phyloP scores from a whole-genome alignment of 1,284 basidiomycete species.

The Rhodotorula sp. region DNA sequence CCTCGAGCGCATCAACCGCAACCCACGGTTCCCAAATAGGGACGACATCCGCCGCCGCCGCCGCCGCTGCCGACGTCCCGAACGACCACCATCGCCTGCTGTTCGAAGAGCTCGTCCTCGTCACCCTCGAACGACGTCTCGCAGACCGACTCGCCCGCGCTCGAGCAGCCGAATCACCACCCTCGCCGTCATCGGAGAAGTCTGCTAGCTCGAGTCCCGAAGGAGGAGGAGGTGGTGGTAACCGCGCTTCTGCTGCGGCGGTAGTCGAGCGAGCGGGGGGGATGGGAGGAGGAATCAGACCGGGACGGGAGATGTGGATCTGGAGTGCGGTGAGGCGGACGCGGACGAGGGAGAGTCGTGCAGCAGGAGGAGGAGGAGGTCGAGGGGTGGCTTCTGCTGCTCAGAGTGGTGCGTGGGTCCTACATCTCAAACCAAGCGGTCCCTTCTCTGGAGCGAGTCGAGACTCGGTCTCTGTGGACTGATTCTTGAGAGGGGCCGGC shows the following conservation, averaged over 20 bases:
- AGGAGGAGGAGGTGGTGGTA: no score
- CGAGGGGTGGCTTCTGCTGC: no score
- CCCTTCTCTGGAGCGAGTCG: no score
- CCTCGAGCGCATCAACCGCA: no score
- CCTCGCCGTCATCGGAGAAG: no score
- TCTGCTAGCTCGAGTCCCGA: no score
- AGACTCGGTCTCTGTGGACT: no score
- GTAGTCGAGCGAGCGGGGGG: conserved; percentile 6
- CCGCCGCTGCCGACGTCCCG: neutral
- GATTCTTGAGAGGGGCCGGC: no score
- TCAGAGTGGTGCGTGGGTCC: no score
- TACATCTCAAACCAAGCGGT: no score
- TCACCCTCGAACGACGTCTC: conserved; percentile 4
- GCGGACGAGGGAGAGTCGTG: neutral
- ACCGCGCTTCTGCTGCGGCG: neutral
- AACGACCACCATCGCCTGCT: neutral
- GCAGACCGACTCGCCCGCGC: neutral
- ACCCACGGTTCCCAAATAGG: no score
- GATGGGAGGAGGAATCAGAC: conserved; percentile 5
- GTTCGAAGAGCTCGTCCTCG: conserved; percentile 5
- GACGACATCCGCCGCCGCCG: neutral
- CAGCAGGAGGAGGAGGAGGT: neutral
- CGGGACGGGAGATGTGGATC: conserved; percentile 17
- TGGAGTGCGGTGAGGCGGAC: conserved; percentile 16
- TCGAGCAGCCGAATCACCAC: neutral